Conservation (phyloP, 2,329 filamentous ascomycete species). For the Mollisia scopiformis region DNA sequence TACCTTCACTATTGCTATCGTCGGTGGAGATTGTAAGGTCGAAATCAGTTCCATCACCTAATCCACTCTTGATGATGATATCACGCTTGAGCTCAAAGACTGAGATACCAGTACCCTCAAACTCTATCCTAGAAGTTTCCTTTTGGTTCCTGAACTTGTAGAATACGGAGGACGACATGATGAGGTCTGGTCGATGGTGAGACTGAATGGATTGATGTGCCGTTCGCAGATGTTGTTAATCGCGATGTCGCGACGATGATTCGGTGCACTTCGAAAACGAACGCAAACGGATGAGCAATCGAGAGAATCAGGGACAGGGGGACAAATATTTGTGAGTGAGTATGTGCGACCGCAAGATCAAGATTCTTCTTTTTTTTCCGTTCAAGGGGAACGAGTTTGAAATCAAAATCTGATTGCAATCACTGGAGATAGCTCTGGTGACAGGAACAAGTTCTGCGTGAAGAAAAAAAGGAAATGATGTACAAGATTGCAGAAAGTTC, state of each 20-base stretch:
- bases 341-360: slow-evolving; percentile 36
- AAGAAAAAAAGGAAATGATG: slow-evolving; percentile 38
- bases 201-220: slow-evolving; percentile 15
- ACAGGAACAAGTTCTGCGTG: slow-evolving; percentile 34
- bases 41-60: slow-evolving; percentile 95
- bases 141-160: slow-evolving; percentile 99
- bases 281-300: slow-evolving; percentile 29
- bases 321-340: slow-evolving; percentile 27
- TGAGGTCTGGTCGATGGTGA: slow-evolving; percentile 21
- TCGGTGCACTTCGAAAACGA: slow-evolving; percentile 27
- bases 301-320: slow-evolving; percentile 27
- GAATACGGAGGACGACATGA: slow-evolving; percentile 77
- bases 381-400: slow-evolving; percentile 38
- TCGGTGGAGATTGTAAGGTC: slow-evolving; percentile 94
- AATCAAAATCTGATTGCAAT: slow-evolving; percentile 42
- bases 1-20: slow-evolving; percentile 87
- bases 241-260: slow-evolving; percentile 19
- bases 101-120: slow-evolving; percentile 96
- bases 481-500: slow-evolving; percentile 39
- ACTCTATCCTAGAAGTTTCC: slow-evolving; percentile 90
- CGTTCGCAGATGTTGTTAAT: slow-evolving; percentile 10
- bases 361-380: slow-evolving; percentile 40
- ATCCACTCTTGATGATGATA: slow-evolving; percentile 91
- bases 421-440: slow-evolving; percentile 37
- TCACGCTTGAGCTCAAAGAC: slow-evolving; percentile 99